Conservation (phyloP, 202 grass and related monocot species). For the Dendrocalamus latiflorus region DNA sequence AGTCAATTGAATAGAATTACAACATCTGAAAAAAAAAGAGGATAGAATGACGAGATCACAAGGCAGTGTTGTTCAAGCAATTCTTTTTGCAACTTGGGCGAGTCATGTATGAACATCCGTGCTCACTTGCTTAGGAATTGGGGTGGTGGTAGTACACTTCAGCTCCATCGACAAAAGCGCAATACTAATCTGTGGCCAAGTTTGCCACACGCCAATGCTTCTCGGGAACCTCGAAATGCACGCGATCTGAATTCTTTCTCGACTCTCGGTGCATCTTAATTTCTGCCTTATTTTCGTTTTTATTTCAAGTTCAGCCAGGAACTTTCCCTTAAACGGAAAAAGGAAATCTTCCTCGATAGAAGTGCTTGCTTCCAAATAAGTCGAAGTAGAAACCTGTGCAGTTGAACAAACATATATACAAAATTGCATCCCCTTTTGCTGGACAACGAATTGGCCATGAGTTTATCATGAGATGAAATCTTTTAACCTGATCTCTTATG, state of each 20-base stretch:
- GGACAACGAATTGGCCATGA: conserved; percentile 29
- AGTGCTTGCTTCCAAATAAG: neutral
- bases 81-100: no score
- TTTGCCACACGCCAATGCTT: no score
- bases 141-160: neutral
- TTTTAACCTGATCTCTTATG: neutral
- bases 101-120: no score
- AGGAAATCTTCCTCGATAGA: conserved; percentile 9
- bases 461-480: neutral
- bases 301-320: neutral
- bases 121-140: neutral
- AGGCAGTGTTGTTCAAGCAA: no score
- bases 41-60: no score
- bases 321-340: neutral
- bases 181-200: conserved; percentile 3
- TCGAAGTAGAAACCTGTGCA: neutral
- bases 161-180: neutral
- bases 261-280: conserved; percentile 2
- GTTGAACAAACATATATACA: neutral
- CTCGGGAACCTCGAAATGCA: neutral
- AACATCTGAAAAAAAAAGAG: no score
- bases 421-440: conserved; percentile 19
- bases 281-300: neutral
- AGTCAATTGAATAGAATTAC: no score
- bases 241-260: neutral